Evolutionary conservation across 176 grass and related monocot genomes (phyloP).

Genomic region (Oryza glumipatula): DNA sequence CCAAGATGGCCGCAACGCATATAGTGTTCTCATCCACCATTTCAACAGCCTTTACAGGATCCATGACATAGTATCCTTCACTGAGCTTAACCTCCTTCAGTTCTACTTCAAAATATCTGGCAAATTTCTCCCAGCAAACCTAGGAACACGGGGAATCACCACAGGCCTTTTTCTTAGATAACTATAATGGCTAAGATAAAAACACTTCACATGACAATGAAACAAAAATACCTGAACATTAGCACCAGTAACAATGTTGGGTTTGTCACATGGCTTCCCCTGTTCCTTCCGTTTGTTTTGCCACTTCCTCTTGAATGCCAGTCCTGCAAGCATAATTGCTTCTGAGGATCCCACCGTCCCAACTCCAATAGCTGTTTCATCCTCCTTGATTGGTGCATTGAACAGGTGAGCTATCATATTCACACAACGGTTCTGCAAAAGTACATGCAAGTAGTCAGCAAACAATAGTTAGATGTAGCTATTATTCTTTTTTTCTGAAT

Average conservation of each 20-base stretch:
- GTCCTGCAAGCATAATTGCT: constrained; percentile 76
- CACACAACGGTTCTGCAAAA: constrained; percentile 70
- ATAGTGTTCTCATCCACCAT: constrained; percentile 79
- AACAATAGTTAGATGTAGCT: not conserved
- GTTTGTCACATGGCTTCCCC: constrained; percentile 72
- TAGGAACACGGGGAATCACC: constrained; percentile 15
- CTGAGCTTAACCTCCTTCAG: constrained; percentile 73
- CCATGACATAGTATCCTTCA: constrained; percentile 72
- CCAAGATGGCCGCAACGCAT: constrained; percentile 75
- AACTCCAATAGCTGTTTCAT: constrained; percentile 64
- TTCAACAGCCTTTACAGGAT: constrained; percentile 67
- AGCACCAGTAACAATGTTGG: constrained; percentile 77
- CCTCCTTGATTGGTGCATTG: constrained; percentile 57
- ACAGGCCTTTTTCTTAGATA: not conserved
- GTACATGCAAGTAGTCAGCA: constrained; percentile 20
- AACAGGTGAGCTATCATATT: constrained; percentile 77
- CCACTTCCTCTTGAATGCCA: constrained; percentile 85
- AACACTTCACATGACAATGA: not conserved
- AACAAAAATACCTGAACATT: constrained; percentile 68
- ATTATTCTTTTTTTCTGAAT: not conserved
- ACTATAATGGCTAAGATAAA: not conserved
- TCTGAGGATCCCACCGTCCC: constrained; percentile 73
- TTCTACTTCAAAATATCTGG: constrained; percentile 77
- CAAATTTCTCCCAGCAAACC: constrained; percentile 85
- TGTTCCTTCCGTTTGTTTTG: constrained; percentile 61